These are phyloP conservation scores for Arachnomyces sp. DNA, from an alignment of 2,329 filamentous ascomycete genomes.

Conservation along the genomic window DNA sequence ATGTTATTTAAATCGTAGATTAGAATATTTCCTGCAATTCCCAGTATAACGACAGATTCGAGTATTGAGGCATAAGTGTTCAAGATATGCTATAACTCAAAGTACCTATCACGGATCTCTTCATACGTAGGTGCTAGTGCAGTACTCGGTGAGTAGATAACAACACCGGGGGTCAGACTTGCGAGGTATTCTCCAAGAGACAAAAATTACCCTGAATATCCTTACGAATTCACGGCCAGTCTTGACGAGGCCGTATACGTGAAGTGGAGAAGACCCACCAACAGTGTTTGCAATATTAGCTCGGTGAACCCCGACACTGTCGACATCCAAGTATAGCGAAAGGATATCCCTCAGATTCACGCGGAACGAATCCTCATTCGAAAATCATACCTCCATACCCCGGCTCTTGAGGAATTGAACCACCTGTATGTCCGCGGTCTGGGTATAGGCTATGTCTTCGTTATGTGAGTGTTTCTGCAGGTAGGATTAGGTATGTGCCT, in stretches of 20 bases:
- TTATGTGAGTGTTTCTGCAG: slow-evolving; percentile 79
- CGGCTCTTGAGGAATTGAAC: slow-evolving; percentile 81
- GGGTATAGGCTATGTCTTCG: slow-evolving; percentile 84
- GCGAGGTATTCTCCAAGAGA: slow-evolving; percentile 6
- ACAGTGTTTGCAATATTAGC: slow-evolving; percentile 93
- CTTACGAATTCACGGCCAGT: too few relatives aligned
- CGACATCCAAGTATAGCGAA: slow-evolving; percentile 75
- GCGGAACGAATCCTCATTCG: slow-evolving; percentile 79
- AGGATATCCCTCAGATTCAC: slow-evolving; percentile 78
- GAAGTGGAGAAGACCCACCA: slow-evolving; percentile 71
- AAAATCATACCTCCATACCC: slow-evolving; percentile 72
- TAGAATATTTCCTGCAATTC: too few relatives aligned
- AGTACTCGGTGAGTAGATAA: too few relatives aligned
- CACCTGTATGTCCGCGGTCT: slow-evolving; percentile 75
- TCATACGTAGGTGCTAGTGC: too few relatives aligned
- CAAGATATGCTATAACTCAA: too few relatives aligned
- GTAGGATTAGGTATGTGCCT: slow-evolving; percentile 71
- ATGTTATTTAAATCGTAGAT: too few relatives aligned
- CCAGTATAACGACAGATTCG: too few relatives aligned
- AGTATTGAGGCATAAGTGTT: too few relatives aligned
- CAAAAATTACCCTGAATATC: slow-evolving; percentile 1
- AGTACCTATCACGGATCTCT: too few relatives aligned
- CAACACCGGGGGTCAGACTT: too few relatives aligned
- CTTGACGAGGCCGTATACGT: slow-evolving; percentile 76
- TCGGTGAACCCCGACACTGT: slow-evolving; percentile 76